Conservation (phyloP, 441 rosid species). For the Erysimum pusillum region DNA sequence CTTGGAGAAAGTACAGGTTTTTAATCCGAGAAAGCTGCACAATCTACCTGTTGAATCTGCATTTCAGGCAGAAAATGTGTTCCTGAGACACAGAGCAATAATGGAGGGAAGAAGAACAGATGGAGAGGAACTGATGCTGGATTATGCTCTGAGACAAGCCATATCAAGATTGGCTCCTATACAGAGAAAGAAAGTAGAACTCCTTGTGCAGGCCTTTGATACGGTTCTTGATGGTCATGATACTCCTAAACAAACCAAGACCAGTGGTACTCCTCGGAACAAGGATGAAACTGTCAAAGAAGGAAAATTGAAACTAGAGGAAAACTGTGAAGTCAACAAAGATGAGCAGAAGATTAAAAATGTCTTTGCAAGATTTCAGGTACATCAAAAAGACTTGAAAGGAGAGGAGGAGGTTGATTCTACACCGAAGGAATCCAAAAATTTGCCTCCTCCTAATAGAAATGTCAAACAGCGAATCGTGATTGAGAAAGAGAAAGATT, state of each 20-base stretch:
- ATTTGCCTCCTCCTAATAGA: slow-evolving; percentile 20
- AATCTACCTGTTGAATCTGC: slow-evolving; percentile 57
- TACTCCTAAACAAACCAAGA: slow-evolving; percentile 32
- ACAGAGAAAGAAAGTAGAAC: slow-evolving; percentile 75
- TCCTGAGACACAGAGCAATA: slow-evolving; percentile 61
- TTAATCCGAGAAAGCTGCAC: slow-evolving; percentile 56
- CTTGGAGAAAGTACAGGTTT: slow-evolving; percentile 64
- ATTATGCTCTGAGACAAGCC: slow-evolving; percentile 79
- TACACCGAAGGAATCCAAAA: slow-evolving; percentile 29
- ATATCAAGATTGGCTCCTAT: slow-evolving; percentile 82
- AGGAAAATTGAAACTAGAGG: slow-evolving; percentile 26
- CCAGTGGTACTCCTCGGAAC: slow-evolving; percentile 7
- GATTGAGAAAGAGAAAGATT: slow-evolving; percentile 64
- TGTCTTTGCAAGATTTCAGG: slow-evolving; percentile 42
- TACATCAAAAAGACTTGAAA: slow-evolving; percentile 40
- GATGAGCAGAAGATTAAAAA: slow-evolving; percentile 32
- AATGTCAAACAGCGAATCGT: slow-evolving; percentile 37
- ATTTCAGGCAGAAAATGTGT: slow-evolving; percentile 67
- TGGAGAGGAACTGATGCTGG: slow-evolving; percentile 90
- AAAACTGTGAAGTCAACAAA: slow-evolving; percentile 23
- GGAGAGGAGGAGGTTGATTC: slow-evolving; percentile 44
- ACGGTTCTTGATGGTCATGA: slow-evolving; percentile 59
- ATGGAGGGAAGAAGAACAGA: slow-evolving; percentile 58
- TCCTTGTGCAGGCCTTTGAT: slow-evolving; percentile 93
- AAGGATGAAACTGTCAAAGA: slow-evolving; percentile 17